Percentiles rank a stretch among this genome's conserved stretches.
Evolutionary conservation across 257 asterid genomes (phyloP).

Genomic region (Solanum megistacrolobum): DNA sequence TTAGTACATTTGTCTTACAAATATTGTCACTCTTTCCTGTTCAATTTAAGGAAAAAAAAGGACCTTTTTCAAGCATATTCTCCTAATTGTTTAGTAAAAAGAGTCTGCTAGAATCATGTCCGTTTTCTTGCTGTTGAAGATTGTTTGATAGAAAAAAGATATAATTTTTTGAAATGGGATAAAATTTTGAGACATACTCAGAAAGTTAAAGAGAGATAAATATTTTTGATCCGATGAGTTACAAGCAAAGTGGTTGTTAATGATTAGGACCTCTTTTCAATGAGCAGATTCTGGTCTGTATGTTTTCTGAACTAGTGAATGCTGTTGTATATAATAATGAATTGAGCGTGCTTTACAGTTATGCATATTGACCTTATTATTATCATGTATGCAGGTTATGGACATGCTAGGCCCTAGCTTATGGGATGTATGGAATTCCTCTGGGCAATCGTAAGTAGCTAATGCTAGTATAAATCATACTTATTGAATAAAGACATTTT

Average conservation of each 20-base stretch:
- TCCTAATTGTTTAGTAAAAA: neutral
- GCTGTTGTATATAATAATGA: neutral
- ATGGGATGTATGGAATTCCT: slow-evolving; percentile 49
- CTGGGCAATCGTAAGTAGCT: slow-evolving; percentile 36
- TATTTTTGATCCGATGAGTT: neutral
- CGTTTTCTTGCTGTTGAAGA: neutral
- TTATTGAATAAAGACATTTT: neutral
- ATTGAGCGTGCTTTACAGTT: neutral
- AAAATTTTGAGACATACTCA: neutral
- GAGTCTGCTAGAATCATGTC: neutral
- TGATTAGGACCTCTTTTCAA: neutral
- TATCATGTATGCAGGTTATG: slow-evolving; percentile 31
- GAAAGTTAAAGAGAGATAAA: neutral
- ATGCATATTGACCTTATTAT: neutral
- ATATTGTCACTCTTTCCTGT: neutral
- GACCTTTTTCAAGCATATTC: neutral
- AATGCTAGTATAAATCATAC: neutral
- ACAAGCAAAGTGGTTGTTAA: neutral
- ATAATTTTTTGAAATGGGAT: neutral
- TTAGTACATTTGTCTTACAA: neutral
- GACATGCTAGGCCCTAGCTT: slow-evolving; percentile 47
- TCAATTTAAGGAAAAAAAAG: neutral
- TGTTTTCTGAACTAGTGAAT: neutral
- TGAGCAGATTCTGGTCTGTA: neutral
- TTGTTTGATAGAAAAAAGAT: neutral